Evolutionary conservation across 176 grass and related monocot species (phyloP).

Genomic region (Musa acuminata): DNA sequence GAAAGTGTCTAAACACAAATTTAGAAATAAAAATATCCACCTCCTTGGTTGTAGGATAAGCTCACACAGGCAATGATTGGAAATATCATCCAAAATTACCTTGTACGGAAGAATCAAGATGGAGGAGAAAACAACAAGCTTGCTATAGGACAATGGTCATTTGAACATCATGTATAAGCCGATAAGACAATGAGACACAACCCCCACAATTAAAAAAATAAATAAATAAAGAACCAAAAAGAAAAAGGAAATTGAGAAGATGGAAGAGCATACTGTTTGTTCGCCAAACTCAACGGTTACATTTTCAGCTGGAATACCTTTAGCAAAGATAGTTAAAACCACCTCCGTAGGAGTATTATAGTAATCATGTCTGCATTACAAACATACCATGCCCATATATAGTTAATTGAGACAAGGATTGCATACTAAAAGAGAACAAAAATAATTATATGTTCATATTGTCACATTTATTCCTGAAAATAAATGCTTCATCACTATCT

Average conservation of each 20-base stretch:
- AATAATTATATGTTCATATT: neutral
- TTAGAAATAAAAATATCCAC: neutral
- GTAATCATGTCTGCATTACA: constrained; percentile 58
- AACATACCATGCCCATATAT: neutral
- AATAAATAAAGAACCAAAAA: constrained; percentile 4
- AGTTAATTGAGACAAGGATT: neutral
- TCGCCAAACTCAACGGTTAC: constrained; percentile 71
- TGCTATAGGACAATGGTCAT: neutral
- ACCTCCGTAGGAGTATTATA: constrained; percentile 61
- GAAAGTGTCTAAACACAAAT: neutral
- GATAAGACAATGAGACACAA: neutral
- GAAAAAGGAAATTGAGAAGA: neutral
- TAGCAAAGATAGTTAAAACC: constrained; percentile 70
- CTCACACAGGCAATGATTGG: neutral
- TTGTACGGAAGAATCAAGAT: neutral
- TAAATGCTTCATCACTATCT: no score
- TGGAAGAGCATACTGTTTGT: constrained; percentile 52
- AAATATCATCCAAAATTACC: neutral
- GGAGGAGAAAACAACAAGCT: neutral
- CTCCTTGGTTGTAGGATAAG: neutral
- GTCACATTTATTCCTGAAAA: no score
- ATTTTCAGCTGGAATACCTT: constrained; percentile 54
- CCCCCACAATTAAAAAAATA: neutral
- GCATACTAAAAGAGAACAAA: neutral
- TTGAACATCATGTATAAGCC: no score